phyloP scores from a whole-genome alignment of 106 monocot species.

The Allium sativum region DNA sequence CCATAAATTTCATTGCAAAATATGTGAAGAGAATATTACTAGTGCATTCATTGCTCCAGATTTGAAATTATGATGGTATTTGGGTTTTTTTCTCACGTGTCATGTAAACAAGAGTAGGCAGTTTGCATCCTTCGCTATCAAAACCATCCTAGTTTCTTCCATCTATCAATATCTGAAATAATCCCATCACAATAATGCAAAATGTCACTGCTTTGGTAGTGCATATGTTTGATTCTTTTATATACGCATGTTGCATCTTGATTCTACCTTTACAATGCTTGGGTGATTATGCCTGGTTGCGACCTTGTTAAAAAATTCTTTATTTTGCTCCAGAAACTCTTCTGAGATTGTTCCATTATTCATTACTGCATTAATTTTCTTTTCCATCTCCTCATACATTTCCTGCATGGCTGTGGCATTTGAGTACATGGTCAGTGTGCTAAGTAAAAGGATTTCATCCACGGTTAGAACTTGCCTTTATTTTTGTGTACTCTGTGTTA shows the following conservation, averaged over 20 bases:
- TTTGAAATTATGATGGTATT: slow-evolving; percentile 63
- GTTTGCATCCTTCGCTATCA: slow-evolving; percentile 13
- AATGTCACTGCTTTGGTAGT: too few relatives aligned
- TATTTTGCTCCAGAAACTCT: slow-evolving; percentile 19
- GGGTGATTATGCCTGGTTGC: slow-evolving; percentile 21
- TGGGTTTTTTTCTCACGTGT: slow-evolving; percentile 58
- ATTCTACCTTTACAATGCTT: slow-evolving; percentile 28
- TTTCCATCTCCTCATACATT: slow-evolving; percentile 25
- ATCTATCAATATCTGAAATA: slow-evolving; percentile 32
- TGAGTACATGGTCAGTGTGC: not conserved
- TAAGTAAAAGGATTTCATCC: not conserved
- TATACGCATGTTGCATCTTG: too few relatives aligned
- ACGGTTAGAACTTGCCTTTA: too few relatives aligned
- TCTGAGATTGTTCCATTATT: slow-evolving; percentile 15
- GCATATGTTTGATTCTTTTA: too few relatives aligned
- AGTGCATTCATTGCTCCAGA: slow-evolving; percentile 69
- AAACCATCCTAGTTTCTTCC: slow-evolving; percentile 14
- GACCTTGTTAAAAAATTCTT: slow-evolving; percentile 37
- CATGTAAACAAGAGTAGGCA: slow-evolving; percentile 55
- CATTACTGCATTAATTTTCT: slow-evolving; percentile 10
- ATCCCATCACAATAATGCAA: too few relatives aligned
- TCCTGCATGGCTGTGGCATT: slow-evolving; percentile 6
- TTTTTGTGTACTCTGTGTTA: not conserved
- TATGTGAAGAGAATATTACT: too few relatives aligned
- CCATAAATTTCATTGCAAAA: too few relatives aligned